Evolutionary conservation across 371 early-diverging fungal species (phyloP), one percentile per base, ranked within the genome.

Genomic region (Blakeslea trispora): DNA sequence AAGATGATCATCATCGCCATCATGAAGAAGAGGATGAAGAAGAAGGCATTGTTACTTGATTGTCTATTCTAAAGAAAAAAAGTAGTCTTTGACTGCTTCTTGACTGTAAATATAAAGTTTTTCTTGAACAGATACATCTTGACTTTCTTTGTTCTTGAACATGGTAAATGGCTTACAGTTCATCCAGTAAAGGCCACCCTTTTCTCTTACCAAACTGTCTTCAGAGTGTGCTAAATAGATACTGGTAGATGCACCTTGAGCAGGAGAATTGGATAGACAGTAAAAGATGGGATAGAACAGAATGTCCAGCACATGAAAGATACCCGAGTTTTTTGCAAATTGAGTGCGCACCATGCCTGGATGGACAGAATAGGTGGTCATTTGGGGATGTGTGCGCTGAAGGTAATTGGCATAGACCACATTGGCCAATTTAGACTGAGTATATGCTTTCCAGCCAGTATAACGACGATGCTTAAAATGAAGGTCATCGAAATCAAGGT

Each of bases 341-440:
- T 53, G 19, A 7, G 85, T 79, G 18, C 57, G 50, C 17, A 85
- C 74, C 15, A 67, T 61, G 1, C 91, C 91, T 0, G 91, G 89
- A 55, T 89, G 85, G 23, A 66, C 45, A 24, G 72, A 43, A 61
- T 85, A 83, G 35, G 81, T 81, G 0, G 69, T 60, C 11, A 87
- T 65, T 2, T 62, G 42, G 5, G 71, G 63, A 13, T 61, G 78
- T 6, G 57, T 69, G 39, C 75, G 69, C 2, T 76, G 69, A 41
- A 91, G 67, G 8, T 74, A 75, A 5, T 64, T 73, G 9, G 82
- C 64, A 63, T 86, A 89, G n/a, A 86, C 64, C 24, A 88, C 53
- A 66, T 89, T 89, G 52, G 86, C 83, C 18, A 89, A 71, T 63
- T 90, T 90, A 22, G 82, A 75, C 8, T 72, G 66, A 13, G 69